These are phyloP conservation scores for Alisma plantagoaquatica DNA, from an alignment of 106 monocot species.

Conservation along the genomic window DNA sequence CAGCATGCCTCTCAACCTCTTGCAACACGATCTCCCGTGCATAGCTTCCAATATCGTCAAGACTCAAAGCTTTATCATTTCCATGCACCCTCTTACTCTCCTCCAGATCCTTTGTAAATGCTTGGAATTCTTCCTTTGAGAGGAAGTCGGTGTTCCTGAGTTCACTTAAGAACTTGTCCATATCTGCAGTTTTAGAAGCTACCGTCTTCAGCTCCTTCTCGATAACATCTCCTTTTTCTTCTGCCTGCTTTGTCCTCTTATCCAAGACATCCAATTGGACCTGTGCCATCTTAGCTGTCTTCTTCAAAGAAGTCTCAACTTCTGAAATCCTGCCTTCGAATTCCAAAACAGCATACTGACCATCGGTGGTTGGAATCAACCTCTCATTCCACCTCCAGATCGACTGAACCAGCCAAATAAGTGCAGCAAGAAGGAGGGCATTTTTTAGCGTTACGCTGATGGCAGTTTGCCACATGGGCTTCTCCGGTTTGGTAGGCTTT, in stretches of 20 bases:
- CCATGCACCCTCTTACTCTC: constrained; percentile 3
- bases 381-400: constrained; percentile 45
- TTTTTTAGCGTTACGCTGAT: constrained; percentile 57
- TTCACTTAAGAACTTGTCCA: constrained; percentile 40
- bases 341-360: constrained; percentile 33
- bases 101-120: constrained; percentile 29
- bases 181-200: constrained; percentile 26
- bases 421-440: constrained; percentile 38
- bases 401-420: constrained; percentile 47
- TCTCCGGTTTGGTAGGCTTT: constrained; percentile 37
- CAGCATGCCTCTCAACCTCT: constrained; percentile 28
- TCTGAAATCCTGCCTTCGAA: constrained; percentile 63
- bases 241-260: constrained; percentile 38
- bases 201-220: constrained; percentile 46
- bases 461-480: constrained; percentile 43
- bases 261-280: constrained; percentile 77
- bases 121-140: constrained; percentile 34
- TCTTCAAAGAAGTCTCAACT: constrained; percentile 67
- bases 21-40: constrained; percentile 14
- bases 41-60: constrained; percentile 15
- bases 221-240: constrained; percentile 29
- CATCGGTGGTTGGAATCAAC: constrained; percentile 2
- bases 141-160: constrained; percentile 37
- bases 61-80: not conserved
- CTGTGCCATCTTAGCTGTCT: constrained; percentile 62